Conservation (phyloP, 352 stramenopile species). For the Phytophthora sojae region DNA sequence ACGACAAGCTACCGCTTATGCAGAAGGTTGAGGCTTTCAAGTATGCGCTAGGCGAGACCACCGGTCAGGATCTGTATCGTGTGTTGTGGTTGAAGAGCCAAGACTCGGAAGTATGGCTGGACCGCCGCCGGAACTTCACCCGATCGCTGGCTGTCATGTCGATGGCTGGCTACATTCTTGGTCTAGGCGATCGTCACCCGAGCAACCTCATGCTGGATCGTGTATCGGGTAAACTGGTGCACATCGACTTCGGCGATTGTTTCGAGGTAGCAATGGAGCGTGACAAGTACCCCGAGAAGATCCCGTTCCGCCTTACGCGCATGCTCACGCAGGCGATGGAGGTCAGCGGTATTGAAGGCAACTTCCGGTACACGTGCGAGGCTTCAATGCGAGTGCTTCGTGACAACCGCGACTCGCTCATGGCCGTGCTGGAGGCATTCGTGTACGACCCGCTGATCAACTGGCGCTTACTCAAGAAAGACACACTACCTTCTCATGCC, state of each 20-base stretch:
- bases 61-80: constrained; percentile 98
- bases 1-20: constrained; percentile 98
- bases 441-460: constrained; percentile 99
- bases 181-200: constrained; percentile 99
- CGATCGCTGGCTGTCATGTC: constrained; percentile 99
- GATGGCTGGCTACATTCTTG: constrained; percentile 99
- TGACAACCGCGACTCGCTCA: constrained; percentile 98
- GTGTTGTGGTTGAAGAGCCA: constrained; percentile 99
- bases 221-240: constrained; percentile 98
- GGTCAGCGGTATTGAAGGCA: constrained; percentile 99
- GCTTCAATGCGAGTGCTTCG: constrained; percentile 98
- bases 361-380: constrained; percentile 99
- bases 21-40: constrained; percentile 99
- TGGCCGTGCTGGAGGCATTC: constrained; percentile 99
- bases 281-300: constrained; percentile 99
- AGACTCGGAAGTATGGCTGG: constrained; percentile 99
- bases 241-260: constrained; percentile 98
- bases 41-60: constrained; percentile 93
- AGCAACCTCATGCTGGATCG: constrained; percentile 99
- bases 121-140: constrained; percentile 98
- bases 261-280: constrained; percentile 99
- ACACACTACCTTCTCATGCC: constrained; percentile 78
- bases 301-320: constrained; percentile 99
- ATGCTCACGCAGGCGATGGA: constrained; percentile 99
- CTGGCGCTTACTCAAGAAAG: constrained; percentile 96